Evolutionary conservation across 768 basidiomycete species (phyloP), one percentile per base, ranked within the genome.

Genomic region (Leccinum truebloodii): DNA sequence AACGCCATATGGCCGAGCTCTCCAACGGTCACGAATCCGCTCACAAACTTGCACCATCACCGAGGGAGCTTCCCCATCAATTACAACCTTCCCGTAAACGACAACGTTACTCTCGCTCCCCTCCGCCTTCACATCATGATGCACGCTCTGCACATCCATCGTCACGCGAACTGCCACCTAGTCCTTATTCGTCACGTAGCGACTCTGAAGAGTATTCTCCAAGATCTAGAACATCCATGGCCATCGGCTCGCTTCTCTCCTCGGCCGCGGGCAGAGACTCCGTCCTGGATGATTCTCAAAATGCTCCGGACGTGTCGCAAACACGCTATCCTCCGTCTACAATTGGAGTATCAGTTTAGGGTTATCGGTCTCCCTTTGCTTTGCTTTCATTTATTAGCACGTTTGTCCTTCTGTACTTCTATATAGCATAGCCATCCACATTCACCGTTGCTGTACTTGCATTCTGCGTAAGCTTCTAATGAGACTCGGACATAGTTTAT

Each of bases 221-320:
- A 49, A 83, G 86, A 52, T 86, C 88, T 57, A 80, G 86, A 58
- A 84, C 83, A 16, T 86, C 87, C 39, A 92, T 92, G 90, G 86
- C 88, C 49, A 92, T 93, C 65, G 89, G 87, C 28, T 89, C 89
- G 1, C 75, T 93, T 32, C 80, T 91, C 24, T 83, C 86, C 60
- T 77, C 67, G 66, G 82, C 55, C 69, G 80, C 72, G 32, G 62
- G 59, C 37, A 70, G 67, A 61, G 74, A 76, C 52, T 24, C 68
- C 51, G 58, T 30, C 49, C 63, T 61, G 4, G 74, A 76, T 4
- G 73, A 74, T 50, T 34, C 61, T 22, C 69, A 66, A 65, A 67
- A 66, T 57, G 22, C 32, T 28, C 26, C 61, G 9, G 73, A 73
- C 52, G 37, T 55, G 49, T 49, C 65, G 8, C 68, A 65, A 37